Percentiles rank a stretch among this genome's conserved stretches.
phyloP scores from a whole-genome alignment of 2,329 filamentous ascomycete species.

The Aspergillus clavatus region DNA sequence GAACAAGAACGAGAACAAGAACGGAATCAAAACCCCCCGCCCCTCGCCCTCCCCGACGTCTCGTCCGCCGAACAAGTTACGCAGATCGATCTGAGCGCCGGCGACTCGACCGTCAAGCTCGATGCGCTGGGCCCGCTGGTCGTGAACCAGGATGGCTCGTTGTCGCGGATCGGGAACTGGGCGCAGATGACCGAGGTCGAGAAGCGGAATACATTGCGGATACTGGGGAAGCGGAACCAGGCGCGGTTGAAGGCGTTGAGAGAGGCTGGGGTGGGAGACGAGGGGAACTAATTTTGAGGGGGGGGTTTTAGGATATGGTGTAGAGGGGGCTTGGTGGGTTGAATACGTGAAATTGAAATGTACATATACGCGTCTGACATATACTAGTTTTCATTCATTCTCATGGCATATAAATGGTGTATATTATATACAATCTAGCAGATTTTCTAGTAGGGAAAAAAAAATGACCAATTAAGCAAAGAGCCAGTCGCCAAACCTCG shows the following conservation, averaged over 20 bases:
- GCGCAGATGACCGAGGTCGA: constrained; percentile 65
- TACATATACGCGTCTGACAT: no score
- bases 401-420: neutral
- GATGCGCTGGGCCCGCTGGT: constrained; percentile 69
- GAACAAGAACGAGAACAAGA: constrained; percentile 7
- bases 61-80: constrained; percentile 78
- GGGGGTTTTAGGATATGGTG: neutral
- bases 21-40: constrained; percentile 28
- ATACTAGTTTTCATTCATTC: no score
- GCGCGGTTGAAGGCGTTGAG: constrained; percentile 54
- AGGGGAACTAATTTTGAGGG: constrained; percentile 1
- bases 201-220: constrained; percentile 59
- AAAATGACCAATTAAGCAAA: constrained; percentile 8
- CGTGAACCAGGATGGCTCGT: constrained; percentile 65
- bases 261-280: constrained; percentile 24
- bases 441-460: neutral
- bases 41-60: constrained; percentile 68
- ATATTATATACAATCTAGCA: neutral
- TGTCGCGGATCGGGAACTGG: constrained; percentile 71
- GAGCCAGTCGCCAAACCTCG: constrained; percentile 17
- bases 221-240: constrained; percentile 66
- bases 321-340: no score
- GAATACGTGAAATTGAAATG: no score
- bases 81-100: constrained; percentile 65
- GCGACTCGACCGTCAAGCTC: constrained; percentile 49